phyloP scores from a whole-genome alignment of 371 early-diverging fungal genomes.

The Mucor indicus region DNA sequence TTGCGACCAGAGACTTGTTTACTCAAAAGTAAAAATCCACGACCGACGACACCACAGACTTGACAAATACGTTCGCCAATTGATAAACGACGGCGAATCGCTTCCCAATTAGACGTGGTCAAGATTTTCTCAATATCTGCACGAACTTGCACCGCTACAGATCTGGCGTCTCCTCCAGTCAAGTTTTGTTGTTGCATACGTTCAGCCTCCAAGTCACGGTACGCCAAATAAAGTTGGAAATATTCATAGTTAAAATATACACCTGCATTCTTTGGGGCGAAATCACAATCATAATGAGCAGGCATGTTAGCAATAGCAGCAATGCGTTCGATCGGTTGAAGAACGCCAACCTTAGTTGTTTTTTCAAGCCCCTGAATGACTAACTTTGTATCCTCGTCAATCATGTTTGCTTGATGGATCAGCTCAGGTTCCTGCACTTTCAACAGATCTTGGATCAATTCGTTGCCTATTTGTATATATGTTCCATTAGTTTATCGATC shows the following conservation, averaged over 20 bases:
- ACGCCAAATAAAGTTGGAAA: slow-evolving; percentile 44
- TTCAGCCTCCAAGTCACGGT: slow-evolving; percentile 40
- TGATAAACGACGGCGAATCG: slow-evolving; percentile 47
- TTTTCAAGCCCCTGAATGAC: slow-evolving; percentile 41
- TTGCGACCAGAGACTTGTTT: slow-evolving; percentile 54
- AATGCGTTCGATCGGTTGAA: slow-evolving; percentile 41
- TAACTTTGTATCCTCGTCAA: slow-evolving; percentile 37
- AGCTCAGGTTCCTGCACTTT: slow-evolving; percentile 43
- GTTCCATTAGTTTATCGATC: neutral
- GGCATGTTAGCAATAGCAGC: slow-evolving; percentile 44
- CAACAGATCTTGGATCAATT: slow-evolving; percentile 41
- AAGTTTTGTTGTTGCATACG: slow-evolving; percentile 26
- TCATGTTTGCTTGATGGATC: slow-evolving; percentile 40
- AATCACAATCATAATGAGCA: slow-evolving; percentile 49
- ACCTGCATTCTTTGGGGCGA: slow-evolving; percentile 50
- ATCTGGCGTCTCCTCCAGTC: slow-evolving; percentile 29
- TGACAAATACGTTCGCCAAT: slow-evolving; percentile 51
- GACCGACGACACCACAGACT: slow-evolving; percentile 38
- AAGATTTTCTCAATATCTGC: slow-evolving; percentile 46
- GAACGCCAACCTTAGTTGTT: slow-evolving; percentile 27
- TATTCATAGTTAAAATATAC: slow-evolving; percentile 51
- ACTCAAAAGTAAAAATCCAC: slow-evolving; percentile 43
- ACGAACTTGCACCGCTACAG: slow-evolving; percentile 40
- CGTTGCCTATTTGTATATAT: slow-evolving; percentile 25
- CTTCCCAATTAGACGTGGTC: slow-evolving; percentile 51